Base-by-base conservation (phyloP, 2,329 filamentous ascomycete genomes). In the Diaporthe batatas region DNA sequence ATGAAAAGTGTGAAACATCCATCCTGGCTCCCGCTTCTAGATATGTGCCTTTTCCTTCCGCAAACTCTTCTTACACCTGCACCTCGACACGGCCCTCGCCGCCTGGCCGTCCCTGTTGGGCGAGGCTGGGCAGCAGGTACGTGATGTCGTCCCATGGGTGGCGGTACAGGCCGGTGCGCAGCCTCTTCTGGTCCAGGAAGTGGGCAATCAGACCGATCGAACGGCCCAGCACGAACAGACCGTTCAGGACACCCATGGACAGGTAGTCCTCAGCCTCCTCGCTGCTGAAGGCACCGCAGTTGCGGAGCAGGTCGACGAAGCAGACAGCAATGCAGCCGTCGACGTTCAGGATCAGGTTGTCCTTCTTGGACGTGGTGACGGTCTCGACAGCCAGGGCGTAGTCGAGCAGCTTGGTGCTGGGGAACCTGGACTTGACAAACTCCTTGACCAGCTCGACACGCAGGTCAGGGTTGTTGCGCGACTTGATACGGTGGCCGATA, bases 381-480 rank as follows among this genome's bases (percentile, higher is more conserved):
- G 93, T 94, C 91, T 99, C 96, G 78, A 99, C 96, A 59, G 96
- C 96, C 81, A 99, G 91, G 78, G 96, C 96, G 84, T 98, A 99
- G 88, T 99, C 96, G 83, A 99, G 94, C 82, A 98, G 92, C 91
- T 98, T 98, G 90, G 94, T 94, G 87, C 87, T 95, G 79, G 96
- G 95, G 93, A 99, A 99, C 88, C 96, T 94, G 89, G 95, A 94
- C 86, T 95, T 90, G 82, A 97, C 96, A 85, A 96, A 99, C 87
- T 99, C 96, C 91, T 98, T 99, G 82, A 99, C 96, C 73, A 99
- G 93, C 89, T 98, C 96, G 79, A 99, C 96, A 90, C 96, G 96
- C 79, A 99, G 92, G 91, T 99, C 96, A 76, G 96, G 96, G 92
- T 99, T 99, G 91, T 98, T 98, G 81, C 96, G 93, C 78, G 96